These are phyloP conservation scores for Fraxinus floribunda DNA, from an alignment of 305 asterid genomes.

Conservation along the genomic window DNA sequence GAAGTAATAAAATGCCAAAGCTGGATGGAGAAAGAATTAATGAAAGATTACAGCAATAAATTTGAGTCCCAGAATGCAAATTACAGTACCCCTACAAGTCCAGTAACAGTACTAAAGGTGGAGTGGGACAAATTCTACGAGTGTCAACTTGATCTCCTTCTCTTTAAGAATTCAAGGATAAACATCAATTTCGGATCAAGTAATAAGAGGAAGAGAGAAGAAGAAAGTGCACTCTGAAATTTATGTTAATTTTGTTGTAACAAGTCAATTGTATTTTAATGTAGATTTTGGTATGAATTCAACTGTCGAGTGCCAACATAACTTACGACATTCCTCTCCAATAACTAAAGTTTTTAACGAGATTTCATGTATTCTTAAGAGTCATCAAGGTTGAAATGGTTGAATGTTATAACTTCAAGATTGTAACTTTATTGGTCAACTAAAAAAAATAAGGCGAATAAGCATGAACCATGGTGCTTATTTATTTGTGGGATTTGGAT, in stretches of 20 bases:
- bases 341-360: background rate
- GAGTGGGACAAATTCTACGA: conserved; percentile 17
- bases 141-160: conserved; percentile 3
- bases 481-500: no score
- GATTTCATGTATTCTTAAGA: no score
- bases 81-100: conserved; percentile 49
- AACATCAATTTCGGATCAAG: conserved; percentile 10
- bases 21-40: conserved; percentile 28
- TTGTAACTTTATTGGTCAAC: no score
- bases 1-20: conserved; percentile 44
- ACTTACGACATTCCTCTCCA: background rate
- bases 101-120: conserved; percentile 49
- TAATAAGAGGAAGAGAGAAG: conserved; percentile 47
- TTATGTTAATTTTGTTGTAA: background rate
- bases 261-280: background rate
- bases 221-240: conserved; percentile 12
- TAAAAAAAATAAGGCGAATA: no score
- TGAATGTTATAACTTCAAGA: no score
- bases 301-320: background rate
- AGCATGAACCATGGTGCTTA: no score
- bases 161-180: background rate
- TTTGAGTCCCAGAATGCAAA: conserved; percentile 7
- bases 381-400: no score
- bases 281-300: background rate
- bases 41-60: background rate